Evolutionary conservation across 441 rosid genomes (phyloP).

Genomic region (Syzygium syzygioides): DNA sequence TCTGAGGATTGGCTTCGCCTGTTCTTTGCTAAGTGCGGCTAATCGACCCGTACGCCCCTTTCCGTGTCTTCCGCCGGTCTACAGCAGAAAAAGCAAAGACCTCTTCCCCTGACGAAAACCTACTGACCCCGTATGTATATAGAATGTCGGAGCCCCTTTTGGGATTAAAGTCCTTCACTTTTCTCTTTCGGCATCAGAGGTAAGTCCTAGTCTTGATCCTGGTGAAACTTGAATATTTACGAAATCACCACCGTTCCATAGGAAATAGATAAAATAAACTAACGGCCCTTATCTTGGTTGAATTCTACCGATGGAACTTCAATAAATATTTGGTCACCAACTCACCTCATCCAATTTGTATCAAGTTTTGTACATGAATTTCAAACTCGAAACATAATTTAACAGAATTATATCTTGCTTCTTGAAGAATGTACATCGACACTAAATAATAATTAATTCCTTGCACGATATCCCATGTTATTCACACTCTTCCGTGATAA

Average conservation of each 20-base stretch:
- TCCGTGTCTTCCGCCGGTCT: background rate
- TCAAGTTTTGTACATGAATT: accelerated
- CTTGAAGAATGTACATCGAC: background rate
- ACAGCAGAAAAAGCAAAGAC: background rate
- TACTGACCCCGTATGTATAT: background rate
- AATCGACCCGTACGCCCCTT: background rate
- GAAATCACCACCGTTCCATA: background rate
- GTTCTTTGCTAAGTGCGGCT: too few relatives aligned
- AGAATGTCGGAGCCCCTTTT: background rate
- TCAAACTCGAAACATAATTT: background rate
- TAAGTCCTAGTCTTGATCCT: background rate
- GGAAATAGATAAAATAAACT: background rate
- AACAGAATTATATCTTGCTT: background rate
- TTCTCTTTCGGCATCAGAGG: background rate
- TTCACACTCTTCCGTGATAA: accelerated
- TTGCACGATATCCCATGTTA: accelerated
- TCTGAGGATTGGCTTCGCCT: too few relatives aligned
- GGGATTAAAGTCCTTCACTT: background rate
- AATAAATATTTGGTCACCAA: background rate
- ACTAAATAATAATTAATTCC: accelerated
- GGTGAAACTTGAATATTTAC: background rate
- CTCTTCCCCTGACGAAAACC: background rate
- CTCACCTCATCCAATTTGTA: background rate
- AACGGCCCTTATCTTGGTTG: background rate
- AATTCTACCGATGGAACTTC: too few relatives aligned